These are phyloP conservation scores for Dictyostelium purpureum DNA, from an alignment of 78 protist species.

Conservation along the genomic window DNA sequence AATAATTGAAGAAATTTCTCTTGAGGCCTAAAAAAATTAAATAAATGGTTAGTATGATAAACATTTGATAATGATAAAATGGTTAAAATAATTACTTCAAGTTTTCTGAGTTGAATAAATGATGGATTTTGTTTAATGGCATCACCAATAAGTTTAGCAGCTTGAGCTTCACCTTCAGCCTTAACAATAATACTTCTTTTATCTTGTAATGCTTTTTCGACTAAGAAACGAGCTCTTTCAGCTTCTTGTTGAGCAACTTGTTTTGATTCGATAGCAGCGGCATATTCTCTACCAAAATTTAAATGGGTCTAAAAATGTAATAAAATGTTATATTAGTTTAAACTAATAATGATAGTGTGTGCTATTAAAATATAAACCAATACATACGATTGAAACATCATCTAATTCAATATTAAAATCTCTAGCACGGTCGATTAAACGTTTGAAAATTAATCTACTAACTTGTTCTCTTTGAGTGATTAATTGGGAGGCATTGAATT, in stretches of 20 bases:
- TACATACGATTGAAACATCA: constrained; percentile 94
- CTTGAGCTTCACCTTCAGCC: constrained; percentile 98
- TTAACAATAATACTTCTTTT: constrained; percentile 88
- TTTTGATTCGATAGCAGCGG: constrained; percentile 96
- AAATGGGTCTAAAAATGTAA: constrained; percentile 78
- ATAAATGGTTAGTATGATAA: no score
- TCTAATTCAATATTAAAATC: constrained; percentile 94
- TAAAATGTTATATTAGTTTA: not conserved
- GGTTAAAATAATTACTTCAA: no score
- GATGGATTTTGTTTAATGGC: constrained; percentile 92
- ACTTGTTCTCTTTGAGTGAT: constrained; percentile 95
- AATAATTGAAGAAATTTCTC: constrained; percentile 87
- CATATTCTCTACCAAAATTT: constrained; percentile 94
- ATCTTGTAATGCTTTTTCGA: constrained; percentile 95
- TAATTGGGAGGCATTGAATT: constrained; percentile 96
- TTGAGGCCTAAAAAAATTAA: no score
- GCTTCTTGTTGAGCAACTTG: constrained; percentile 97
- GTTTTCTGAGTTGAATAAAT: constrained; percentile 86
- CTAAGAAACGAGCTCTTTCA: constrained; percentile 94
- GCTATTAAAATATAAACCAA: no score
- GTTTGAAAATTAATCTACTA: constrained; percentile 55
- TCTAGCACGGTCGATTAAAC: constrained; percentile 86
- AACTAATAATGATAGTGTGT: not conserved
- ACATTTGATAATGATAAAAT: no score
- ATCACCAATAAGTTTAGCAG: constrained; percentile 92